Conservation (phyloP, 139 green algal genomes). For the Micromonas commoda region DNA sequence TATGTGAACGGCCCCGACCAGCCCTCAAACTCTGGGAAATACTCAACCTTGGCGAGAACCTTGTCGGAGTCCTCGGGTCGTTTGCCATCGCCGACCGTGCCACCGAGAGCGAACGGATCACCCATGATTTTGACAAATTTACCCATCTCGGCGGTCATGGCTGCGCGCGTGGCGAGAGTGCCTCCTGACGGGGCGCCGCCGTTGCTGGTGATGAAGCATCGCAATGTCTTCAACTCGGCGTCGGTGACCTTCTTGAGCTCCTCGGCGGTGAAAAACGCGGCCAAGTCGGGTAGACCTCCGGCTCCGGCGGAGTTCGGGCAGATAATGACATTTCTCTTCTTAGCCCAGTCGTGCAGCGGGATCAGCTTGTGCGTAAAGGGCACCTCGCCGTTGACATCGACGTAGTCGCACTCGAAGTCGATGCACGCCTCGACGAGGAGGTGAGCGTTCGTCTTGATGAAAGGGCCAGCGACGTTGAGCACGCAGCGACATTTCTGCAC, state of each 20-base stretch:
- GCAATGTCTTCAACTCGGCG: neutral
- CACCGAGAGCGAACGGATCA: constrained; percentile 27
- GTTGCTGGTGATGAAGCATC: neutral
- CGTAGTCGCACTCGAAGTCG: constrained; percentile 30
- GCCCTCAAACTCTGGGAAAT: constrained; percentile 7
- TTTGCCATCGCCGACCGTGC: neutral
- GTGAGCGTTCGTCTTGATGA: constrained; percentile 25
- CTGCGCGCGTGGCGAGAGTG: constrained; percentile 23
- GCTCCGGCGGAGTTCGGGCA: constrained; percentile 24
- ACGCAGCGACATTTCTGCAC: neutral
- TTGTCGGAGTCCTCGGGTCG: constrained; percentile 24
- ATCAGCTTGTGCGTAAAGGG: constrained; percentile 30
- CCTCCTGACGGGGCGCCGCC: constrained; percentile 18
- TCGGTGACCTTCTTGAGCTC: constrained; percentile 1
- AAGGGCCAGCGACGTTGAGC: constrained; percentile 28
- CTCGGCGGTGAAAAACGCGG: constrained; percentile 3
- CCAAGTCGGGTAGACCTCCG: constrained; percentile 15
- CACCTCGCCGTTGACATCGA: constrained; percentile 31
- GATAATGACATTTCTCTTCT: constrained; percentile 7
- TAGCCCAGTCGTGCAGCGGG: constrained; percentile 25
- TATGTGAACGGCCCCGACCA: constrained; percentile 25
- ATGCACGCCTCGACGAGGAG: constrained; percentile 26
- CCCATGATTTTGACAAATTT: constrained; percentile 12
- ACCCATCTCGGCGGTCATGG: constrained; percentile 25
- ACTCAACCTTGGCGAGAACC: neutral